A percentile compares a stretch with the other conserved stretches of the same genome.
Conservation (phyloP, 2,329 filamentous ascomycete species). For the Biscogniauxia sp. region DNA sequence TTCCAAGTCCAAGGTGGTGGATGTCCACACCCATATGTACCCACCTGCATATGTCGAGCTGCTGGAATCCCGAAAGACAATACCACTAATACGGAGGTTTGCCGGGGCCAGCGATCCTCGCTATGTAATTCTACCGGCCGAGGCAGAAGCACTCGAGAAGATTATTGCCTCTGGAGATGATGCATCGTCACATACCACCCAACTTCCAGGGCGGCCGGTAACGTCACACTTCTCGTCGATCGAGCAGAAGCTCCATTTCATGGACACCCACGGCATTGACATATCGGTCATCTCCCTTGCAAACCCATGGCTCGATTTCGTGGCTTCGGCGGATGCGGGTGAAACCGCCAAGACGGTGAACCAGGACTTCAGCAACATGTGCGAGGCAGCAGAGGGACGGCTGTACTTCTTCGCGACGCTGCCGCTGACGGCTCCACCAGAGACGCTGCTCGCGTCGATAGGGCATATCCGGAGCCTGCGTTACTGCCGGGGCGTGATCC, state of each 20-base stretch:
- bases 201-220: conserved; percentile 74
- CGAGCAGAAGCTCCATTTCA: conserved; percentile 77
- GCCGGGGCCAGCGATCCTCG: conserved; percentile 55
- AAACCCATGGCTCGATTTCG: conserved; percentile 92
- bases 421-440: conserved; percentile 66
- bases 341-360: conserved; percentile 69
- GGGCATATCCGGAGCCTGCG: conserved; percentile 57
- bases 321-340: conserved; percentile 59
- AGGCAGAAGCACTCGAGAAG: conserved; percentile 45
- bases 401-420: conserved; percentile 83
- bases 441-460: conserved; percentile 65
- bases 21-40: conserved; percentile 71
- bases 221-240: conserved; percentile 82
- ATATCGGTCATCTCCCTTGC: conserved; percentile 84
- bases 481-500: conserved; percentile 79
- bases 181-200: conserved; percentile 36
- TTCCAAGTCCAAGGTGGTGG: conserved; percentile 48
- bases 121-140: conserved; percentile 61
- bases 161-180: conserved; percentile 45
- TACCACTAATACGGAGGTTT: conserved; percentile 71
- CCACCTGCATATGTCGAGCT: conserved; percentile 62
- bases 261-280: conserved; percentile 79
- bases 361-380: conserved; percentile 72
- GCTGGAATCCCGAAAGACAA: conserved; percentile 56
- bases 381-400: conserved; percentile 60